Evolutionary conservation across 768 basidiomycete species (phyloP), one percentile per base, ranked within the genome.

Genomic region (Tricholoma matsutake): DNA sequence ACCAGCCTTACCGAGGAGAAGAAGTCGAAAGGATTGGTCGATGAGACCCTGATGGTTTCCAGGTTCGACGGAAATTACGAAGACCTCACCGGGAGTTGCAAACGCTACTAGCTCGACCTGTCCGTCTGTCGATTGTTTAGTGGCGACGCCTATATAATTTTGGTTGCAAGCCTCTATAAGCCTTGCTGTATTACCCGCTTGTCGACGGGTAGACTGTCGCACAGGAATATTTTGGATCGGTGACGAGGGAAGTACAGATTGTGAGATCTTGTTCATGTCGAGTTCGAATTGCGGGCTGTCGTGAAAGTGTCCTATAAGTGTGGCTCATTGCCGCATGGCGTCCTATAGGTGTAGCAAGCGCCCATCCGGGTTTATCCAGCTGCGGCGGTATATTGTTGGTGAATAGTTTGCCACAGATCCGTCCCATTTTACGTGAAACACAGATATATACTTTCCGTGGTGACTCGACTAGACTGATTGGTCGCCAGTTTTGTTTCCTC

Each of bases 1-100:
- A 41, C 56, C 45, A n/a, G n/a, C 22, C 32, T n/a, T 32, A 39
- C 65, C 68, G 52, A 43, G 11, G 54, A 72, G 69, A 25, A 71
- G 61, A 31, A 57, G 43, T 43, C 61, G 41, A 34, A 69, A 66
- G 9, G 58, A 32, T 11, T 59, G 35, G 45, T 69, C 67, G 9
- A 16, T 59, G 16, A 63, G 58, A 20, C 52, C 63, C 8, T 18
- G 5, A 3, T 25, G 47, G n/a, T 37, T 43, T 2, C 32, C 47
- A 5, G 47, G 28, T 5, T 67, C 57, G 14, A 39, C 14, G 20
- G 54, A 35, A 16, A 67, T 61, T 22, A 54, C 4, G 6, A 67
- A 16, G 2, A 67, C 52, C 49, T 64, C 61, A 6, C 25, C 16
- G 2, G 58, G 39, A 9, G 59, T 67, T 6, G 67, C 64, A 10